phyloP scores from a whole-genome alignment of 352 stramenopile species.

The Phytophthora idaei region DNA sequence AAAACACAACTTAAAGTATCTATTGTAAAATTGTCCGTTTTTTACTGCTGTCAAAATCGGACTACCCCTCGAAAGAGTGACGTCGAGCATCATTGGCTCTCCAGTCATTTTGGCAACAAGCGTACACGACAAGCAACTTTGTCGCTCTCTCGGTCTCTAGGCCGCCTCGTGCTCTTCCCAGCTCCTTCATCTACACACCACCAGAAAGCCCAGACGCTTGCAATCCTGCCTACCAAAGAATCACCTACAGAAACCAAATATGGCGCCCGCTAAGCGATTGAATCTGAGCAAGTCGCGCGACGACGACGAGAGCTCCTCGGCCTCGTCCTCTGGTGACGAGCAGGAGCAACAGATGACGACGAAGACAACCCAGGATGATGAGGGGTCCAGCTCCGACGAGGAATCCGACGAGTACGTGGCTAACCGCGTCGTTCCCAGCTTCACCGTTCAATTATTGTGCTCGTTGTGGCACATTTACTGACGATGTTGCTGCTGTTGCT shows the following conservation, averaged over 20 bases:
- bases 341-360: slow-evolving; percentile 30
- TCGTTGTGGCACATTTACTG: background rate
- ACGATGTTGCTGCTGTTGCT: slow-evolving; percentile 6
- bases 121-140: slow-evolving; percentile 2
- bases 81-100: slow-evolving; percentile 15
- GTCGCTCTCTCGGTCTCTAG: slow-evolving; percentile 12
- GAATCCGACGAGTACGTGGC: slow-evolving; percentile 59
- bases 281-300: slow-evolving; percentile 61
- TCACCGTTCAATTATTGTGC: slow-evolving; percentile 1
- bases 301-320: slow-evolving; percentile 43
- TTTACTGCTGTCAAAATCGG: background rate
- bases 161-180: background rate
- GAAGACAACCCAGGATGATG: slow-evolving; percentile 21
- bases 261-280: slow-evolving; percentile 65
- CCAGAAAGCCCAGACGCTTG: slow-evolving; percentile 10
- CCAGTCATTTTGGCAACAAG: slow-evolving; percentile 30
- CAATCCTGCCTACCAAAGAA: slow-evolving; percentile 10
- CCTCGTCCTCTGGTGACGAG: slow-evolving; percentile 47
- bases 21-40: too few species aligned
- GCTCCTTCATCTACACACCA: background rate
- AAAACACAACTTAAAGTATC: too few species aligned
- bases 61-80: slow-evolving; percentile 1
- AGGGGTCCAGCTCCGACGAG: slow-evolving; percentile 50
- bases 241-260: slow-evolving; percentile 20
- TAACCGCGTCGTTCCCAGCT: slow-evolving; percentile 1